phyloP scores from a whole-genome alignment of 2,329 filamentous ascomycete species.

The Sporothrix protearum region DNA sequence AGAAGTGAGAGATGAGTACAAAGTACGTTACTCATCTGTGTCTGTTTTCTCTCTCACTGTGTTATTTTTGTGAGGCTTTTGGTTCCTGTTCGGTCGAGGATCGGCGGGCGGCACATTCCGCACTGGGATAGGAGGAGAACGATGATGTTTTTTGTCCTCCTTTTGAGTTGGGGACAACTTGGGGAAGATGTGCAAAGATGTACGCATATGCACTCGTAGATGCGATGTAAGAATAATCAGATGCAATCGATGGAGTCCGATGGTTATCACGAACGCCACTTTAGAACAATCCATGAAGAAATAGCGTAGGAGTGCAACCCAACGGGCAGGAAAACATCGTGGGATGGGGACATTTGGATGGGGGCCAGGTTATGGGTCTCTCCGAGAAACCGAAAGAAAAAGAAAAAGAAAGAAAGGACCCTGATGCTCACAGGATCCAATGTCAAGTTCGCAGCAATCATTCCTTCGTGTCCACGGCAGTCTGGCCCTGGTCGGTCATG shows the following conservation, averaged over 20 bases:
- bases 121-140: neutral
- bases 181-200: neutral
- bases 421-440: neutral
- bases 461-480: neutral
- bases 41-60: neutral
- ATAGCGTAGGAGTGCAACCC: neutral
- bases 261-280: neutral
- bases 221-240: neutral
- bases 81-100: constrained; percentile 15
- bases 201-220: neutral
- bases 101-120: constrained; percentile 8
- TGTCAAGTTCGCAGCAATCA: neutral
- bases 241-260: neutral
- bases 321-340: neutral
- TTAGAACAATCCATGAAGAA: neutral
- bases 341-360: neutral
- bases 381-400: neutral
- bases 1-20: neutral
- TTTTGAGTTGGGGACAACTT: neutral
- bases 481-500: neutral
- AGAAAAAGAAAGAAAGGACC: neutral
- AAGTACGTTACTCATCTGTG: neutral
- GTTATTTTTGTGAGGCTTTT: neutral
- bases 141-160: too few relatives aligned
- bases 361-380: neutral